Evolutionary conservation across 177 flowering plant genomes (phyloP), one percentile per base, ranked within the genome.

Genomic region (Tripterygium wilfordii): DNA sequence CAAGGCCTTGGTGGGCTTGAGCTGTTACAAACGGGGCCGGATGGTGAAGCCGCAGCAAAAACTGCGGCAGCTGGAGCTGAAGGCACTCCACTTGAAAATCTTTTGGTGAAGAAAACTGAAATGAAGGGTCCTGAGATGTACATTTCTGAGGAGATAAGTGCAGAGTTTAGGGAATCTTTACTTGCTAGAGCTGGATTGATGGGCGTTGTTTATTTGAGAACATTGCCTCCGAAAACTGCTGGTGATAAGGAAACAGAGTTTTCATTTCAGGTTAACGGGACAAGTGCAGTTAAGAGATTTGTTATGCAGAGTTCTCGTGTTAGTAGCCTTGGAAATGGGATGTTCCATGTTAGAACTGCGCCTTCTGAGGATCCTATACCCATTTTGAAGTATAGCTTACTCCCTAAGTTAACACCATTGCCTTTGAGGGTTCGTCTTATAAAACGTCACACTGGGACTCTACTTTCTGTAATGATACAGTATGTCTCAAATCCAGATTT

Each of bases 101-200:
- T 83, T 51, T 56, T 85, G 63, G 89, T 80, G 57, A 72, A 65
- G 63, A 78, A 74, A 51, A 71, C 78, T 40, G 96, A 83, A 61
- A 84, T 80, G 94, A 89, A 80, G 65, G 96, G 91, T 29, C 96
- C 96, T 18, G 96, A 92, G 56, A 80, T 92, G 91, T 79, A 68
- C 45, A 69, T 86, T 38, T 51, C 59, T 3, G 98, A 92, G 62
- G 83, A 74, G 60, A 79, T 92, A 36, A 80, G 60, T 64, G 96
- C 78, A 2, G 98, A 92, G 69, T 88, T 92, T 55, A 66, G 91
- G 52, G 98, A 88, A 54, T 91, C 98, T 0, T 29, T 85, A 59
- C 96, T 91, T 59, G 90, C 86, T 31, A 68, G 96, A 57, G 88
- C 77, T 27, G 96, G 96, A 19, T 62, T 88, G 25, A 78, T 68